Percentiles rank a stretch among this genome's conserved stretches.
phyloP scores from a whole-genome alignment of 2,329 filamentous ascomycete genomes.

The Ceratocystis albifundus region DNA sequence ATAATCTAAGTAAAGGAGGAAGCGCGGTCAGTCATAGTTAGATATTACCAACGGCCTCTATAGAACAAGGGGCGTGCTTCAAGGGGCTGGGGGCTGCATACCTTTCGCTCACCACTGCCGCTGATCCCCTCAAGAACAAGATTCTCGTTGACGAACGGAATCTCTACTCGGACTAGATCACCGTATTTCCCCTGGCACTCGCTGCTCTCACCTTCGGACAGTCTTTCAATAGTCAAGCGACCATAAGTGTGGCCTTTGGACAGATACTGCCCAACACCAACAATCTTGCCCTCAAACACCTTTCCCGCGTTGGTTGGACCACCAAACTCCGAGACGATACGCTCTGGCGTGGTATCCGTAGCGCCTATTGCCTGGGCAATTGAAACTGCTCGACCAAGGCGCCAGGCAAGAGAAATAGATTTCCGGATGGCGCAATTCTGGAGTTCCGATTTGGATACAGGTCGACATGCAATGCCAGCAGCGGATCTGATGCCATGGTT shows the following conservation, averaged over 20 bases:
- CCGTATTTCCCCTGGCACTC: conserved; percentile 25
- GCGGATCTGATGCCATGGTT: conserved; percentile 28
- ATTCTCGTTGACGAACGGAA: conserved; percentile 49
- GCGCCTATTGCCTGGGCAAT: conserved; percentile 35
- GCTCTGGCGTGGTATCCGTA: conserved; percentile 33
- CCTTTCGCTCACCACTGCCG: conserved; percentile 25
- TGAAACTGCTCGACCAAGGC: conserved; percentile 41
- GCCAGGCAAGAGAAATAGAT: conserved; percentile 33
- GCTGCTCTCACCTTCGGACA: conserved; percentile 31
- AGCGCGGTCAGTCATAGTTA: background rate
- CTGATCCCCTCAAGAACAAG: conserved; percentile 33
- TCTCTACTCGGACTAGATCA: conserved; percentile 30
- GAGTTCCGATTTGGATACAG: conserved; percentile 29
- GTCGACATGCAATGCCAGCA: conserved; percentile 30
- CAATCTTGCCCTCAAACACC: conserved; percentile 28
- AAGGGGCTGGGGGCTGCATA: conserved; percentile 14
- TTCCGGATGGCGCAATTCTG: conserved; percentile 30
- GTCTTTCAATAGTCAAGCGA: conserved; percentile 33
- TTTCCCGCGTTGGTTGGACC: conserved; percentile 26
- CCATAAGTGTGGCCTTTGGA: conserved; percentile 28
- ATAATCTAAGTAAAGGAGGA: conserved; percentile 25
- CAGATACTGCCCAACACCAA: conserved; percentile 20
- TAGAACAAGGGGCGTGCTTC: background rate
- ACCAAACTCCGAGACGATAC: conserved; percentile 33
- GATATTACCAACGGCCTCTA: background rate